Base-by-base conservation (phyloP, 768 basidiomycete genomes). In the Kwoniella sp. region DNA sequence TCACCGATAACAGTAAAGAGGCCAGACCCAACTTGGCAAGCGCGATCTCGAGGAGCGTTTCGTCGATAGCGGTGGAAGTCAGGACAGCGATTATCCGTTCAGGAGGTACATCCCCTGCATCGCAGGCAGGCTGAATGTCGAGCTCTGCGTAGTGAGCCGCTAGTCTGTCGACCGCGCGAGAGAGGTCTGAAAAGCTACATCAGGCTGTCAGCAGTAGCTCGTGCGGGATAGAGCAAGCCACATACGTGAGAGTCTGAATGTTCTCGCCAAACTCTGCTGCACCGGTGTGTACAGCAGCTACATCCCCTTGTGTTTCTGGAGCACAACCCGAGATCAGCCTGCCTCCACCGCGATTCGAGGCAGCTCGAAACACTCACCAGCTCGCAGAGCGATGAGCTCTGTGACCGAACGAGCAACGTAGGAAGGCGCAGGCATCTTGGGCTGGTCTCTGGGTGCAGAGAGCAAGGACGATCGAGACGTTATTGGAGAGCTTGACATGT, bases 31-130 rank as follows among this genome's bases (percentile, higher is more conserved):
- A 63, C 59, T 77, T 78, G 19, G 73, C 70, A 12, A 79, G 72
- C 2, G 78, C 77, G 40, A 78, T 72, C 52, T 78, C 76, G 17
- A 79, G 75, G 3, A 79, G 66, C 2, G 77, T 67, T 45, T 77
- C 75, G 57, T 79, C 77, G 41, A 77, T 70, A 2, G 77, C 73
- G 3, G 77, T 76, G 28, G 73, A 75, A 11, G 70, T 73, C 26
- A 77, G 71, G 10, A 78, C 76, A 1, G 77, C 76, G 27, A 78
- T 73, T 25, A 75, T 55, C 4, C 63, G 69, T 33, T 65, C 53
- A 7, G 76, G 71, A 9, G 76, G 76, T 1, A 73, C 31, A 20
- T 68, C 62, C 19, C 64, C 65, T 9, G 62, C 39, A 2, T 57
- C 34, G 3, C 44, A 50, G 14, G 53, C 40, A 2, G 74, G 72